Conservation (phyloP, 495 filamentous ascomycete genomes). For the Entonaema liquescens region DNA sequence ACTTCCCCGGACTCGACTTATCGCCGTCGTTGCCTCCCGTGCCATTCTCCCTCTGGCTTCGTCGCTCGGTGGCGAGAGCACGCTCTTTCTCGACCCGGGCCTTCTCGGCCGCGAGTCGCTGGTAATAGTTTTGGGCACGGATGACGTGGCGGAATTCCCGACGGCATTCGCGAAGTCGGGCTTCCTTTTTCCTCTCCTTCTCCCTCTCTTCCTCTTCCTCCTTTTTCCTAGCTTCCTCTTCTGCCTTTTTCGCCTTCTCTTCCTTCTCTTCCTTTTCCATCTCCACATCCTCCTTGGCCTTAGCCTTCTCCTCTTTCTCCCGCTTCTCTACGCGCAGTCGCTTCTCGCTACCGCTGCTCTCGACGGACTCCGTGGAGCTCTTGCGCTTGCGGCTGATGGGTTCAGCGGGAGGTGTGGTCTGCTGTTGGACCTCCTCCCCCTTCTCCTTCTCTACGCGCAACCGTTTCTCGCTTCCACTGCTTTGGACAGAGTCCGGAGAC, state of each 20-base stretch:
- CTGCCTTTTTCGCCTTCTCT: not conserved
- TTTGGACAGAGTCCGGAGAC: not conserved
- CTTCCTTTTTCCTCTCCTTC: no score
- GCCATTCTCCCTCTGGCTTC: no score
- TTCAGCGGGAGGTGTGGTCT: conserved; percentile 5
- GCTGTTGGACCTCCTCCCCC: not conserved
- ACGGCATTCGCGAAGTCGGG: no score
- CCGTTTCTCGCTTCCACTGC: not conserved
- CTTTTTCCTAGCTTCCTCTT: not conserved
- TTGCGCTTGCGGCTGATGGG: not conserved
- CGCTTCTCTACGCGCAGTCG: not conserved
- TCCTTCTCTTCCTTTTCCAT: not conserved
- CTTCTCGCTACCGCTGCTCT: not conserved
- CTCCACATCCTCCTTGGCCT: not conserved
- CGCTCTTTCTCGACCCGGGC: no score
- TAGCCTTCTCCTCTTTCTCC: not conserved
- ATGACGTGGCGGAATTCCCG: no score
- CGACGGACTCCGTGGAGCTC: not conserved
- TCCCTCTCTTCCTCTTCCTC: no score
- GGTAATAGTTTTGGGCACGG: no score
- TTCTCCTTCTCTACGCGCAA: not conserved
- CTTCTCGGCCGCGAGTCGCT: no score
- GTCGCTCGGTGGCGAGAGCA: no score
- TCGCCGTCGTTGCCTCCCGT: no score
- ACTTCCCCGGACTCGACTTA: no score